Percentiles rank a stretch among this genome's conserved stretches.
Conservation (phyloP, 2,329 filamentous ascomycete species). For the Aspergillus novofumigatus region DNA sequence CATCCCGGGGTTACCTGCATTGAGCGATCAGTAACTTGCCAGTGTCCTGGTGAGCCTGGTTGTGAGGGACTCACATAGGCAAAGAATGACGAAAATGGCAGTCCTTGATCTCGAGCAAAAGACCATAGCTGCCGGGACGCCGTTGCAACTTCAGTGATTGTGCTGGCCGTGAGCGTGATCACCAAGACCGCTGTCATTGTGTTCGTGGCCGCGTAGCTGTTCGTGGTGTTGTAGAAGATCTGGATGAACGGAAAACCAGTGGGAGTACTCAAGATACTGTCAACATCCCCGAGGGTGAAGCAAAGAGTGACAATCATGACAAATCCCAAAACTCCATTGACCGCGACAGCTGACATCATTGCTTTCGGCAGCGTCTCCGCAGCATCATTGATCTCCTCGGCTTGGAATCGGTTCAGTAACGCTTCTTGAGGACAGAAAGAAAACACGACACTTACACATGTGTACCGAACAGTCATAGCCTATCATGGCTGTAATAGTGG, state of each 20-base stretch:
- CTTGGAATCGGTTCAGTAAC: slow-evolving; percentile 18
- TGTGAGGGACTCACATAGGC: slow-evolving; percentile 28
- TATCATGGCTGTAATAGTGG: slow-evolving; percentile 39
- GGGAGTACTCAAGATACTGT: slow-evolving; percentile 40
- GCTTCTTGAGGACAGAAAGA: not conserved
- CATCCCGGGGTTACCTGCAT: slow-evolving; percentile 33
- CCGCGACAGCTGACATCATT: slow-evolving; percentile 46
- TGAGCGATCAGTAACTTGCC: not conserved
- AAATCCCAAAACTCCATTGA: slow-evolving; percentile 53
- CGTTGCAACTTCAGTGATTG: slow-evolving; percentile 53
- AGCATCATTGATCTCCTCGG: slow-evolving; percentile 44
- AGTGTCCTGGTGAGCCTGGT: not conserved
- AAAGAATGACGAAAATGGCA: slow-evolving; percentile 38
- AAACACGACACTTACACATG: slow-evolving; percentile 35
- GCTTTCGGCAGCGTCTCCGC: slow-evolving; percentile 49
- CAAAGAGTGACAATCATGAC: slow-evolving; percentile 55
- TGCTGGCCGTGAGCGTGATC: slow-evolving; percentile 47
- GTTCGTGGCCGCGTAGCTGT: slow-evolving; percentile 46
- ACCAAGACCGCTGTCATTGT: slow-evolving; percentile 50
- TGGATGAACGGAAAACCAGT: slow-evolving; percentile 58
- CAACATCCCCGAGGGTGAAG: slow-evolving; percentile 51
- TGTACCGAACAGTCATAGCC: slow-evolving; percentile 44
- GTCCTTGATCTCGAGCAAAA: slow-evolving; percentile 44
- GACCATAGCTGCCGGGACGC: slow-evolving; percentile 57
- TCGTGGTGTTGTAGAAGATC: slow-evolving; percentile 51